Percentiles rank a stretch among this genome's conserved stretches.
Conservation (phyloP, 2,329 filamentous ascomycete genomes). For the Nemania bipapillata region DNA sequence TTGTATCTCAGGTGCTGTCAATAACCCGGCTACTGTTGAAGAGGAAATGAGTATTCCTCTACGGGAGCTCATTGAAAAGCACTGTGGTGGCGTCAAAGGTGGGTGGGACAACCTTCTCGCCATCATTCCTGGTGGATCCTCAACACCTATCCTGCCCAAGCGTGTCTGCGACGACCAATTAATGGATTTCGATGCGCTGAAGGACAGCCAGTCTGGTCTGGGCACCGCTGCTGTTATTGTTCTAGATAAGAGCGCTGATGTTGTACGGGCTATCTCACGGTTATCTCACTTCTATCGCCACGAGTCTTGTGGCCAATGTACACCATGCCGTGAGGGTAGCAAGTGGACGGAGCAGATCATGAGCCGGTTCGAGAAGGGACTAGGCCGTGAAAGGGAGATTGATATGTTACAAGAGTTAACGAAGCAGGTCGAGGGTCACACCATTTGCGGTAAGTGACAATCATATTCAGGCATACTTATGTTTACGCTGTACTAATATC, state of each 20-base stretch:
- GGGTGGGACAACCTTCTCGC: conserved; percentile 98
- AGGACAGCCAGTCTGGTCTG: conserved; percentile 96
- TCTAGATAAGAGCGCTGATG: conserved; percentile 98
- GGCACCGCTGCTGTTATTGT: conserved; percentile 98
- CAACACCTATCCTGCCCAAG: conserved; percentile 94
- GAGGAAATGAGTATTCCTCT: conserved; percentile 99
- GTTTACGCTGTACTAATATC: conserved; percentile 46
- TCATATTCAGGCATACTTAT: not conserved
- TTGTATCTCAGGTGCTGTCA: conserved; percentile 98
- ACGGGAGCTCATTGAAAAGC: conserved; percentile 94
- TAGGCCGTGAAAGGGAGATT: conserved; percentile 89
- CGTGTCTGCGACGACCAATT: conserved; percentile 89
- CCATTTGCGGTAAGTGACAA: conserved; percentile 83
- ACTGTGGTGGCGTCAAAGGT: conserved; percentile 95
- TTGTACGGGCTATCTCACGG: conserved; percentile 91
- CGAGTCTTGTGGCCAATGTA: conserved; percentile 98
- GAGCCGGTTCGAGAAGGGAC: conserved; percentile 91
- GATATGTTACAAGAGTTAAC: conserved; percentile 99
- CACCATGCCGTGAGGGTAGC: conserved; percentile 97
- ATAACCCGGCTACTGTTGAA: conserved; percentile 97
- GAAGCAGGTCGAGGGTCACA: conserved; percentile 99
- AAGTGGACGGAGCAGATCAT: conserved; percentile 99
- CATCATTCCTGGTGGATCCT: conserved; percentile 94
- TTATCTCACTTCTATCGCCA: conserved; percentile 98
- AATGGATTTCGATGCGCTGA: conserved; percentile 98